A percentile compares a stretch with the other conserved stretches of the same genome.
These are phyloP conservation scores for Fraxinus latifolia DNA, from an alignment of 305 asterid genomes.

Conservation along the genomic window DNA sequence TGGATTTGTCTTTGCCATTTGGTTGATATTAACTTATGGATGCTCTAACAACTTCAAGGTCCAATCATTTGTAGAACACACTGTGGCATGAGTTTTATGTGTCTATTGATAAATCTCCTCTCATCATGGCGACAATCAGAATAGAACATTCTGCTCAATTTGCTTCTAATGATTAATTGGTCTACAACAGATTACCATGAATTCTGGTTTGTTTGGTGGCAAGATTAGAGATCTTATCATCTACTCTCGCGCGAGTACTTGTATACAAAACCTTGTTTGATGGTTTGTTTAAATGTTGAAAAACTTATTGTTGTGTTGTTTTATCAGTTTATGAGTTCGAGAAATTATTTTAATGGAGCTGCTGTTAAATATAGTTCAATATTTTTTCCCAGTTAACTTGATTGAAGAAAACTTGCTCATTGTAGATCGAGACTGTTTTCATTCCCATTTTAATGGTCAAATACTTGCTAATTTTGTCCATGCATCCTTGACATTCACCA, in stretches of 20 bases:
- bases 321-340: constrained; percentile 16
- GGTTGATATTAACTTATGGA: constrained; percentile 3
- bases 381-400: neutral
- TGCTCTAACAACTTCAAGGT: neutral
- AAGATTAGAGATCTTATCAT: neutral
- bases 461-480: constrained; percentile 4
- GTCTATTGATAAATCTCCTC: neutral
- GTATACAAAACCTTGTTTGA: constrained; percentile 7
- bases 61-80: neutral
- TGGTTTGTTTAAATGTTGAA: neutral
- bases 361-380: constrained; percentile 17
- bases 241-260: neutral
- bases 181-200: neutral
- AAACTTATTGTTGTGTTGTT: constrained; percentile 21
- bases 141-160: neutral
- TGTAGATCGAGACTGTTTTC: constrained; percentile 7
- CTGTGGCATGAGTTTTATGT: neutral
- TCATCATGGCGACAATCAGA: neutral
- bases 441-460: neutral
- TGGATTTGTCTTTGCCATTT: constrained; percentile 2
- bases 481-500: constrained; percentile 13
- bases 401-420: neutral
- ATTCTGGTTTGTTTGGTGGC: neutral
- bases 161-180: neutral
- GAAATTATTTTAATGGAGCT: neutral